Percentiles rank a stretch among this genome's conserved stretches.
phyloP scores from a whole-genome alignment of 768 basidiomycete genomes.

The Sarcomyxa edulis region DNA sequence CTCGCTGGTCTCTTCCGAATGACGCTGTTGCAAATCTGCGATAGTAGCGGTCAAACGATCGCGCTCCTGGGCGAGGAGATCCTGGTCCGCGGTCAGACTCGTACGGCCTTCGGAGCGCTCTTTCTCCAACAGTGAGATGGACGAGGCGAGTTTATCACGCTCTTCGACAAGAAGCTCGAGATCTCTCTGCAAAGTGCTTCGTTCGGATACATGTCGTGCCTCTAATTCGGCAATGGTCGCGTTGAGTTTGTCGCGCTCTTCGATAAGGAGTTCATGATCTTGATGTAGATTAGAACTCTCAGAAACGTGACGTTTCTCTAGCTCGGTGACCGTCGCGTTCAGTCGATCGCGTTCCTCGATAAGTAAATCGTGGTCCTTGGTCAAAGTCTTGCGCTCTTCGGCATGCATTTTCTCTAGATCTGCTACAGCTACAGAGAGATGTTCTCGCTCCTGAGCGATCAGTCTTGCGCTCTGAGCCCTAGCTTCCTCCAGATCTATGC shows the following conservation, averaged over 20 bases:
- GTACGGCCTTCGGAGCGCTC: conserved; percentile 46
- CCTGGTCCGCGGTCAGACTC: conserved; percentile 33
- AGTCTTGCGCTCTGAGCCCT: conserved; percentile 28
- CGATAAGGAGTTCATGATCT: conserved; percentile 36
- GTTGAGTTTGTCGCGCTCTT: conserved; percentile 43
- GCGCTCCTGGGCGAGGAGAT: conserved; percentile 39
- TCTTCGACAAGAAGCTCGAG: conserved; percentile 49
- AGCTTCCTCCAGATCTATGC: conserved; percentile 29
- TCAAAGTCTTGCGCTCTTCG: conserved; percentile 40
- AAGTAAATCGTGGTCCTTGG: conserved; percentile 44
- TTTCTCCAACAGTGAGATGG: conserved; percentile 43
- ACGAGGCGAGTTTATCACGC: conserved; percentile 42
- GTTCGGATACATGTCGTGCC: conserved; percentile 41
- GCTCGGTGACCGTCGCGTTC: conserved; percentile 36
- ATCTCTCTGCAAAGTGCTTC: conserved; percentile 40
- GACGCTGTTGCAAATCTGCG: conserved; percentile 42
- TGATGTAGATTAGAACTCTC: conserved; percentile 42
- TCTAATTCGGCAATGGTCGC: conserved; percentile 43
- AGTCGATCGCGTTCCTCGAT: conserved; percentile 55
- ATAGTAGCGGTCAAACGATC: conserved; percentile 36
- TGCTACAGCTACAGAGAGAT: conserved; percentile 36
- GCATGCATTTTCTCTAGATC: conserved; percentile 45
- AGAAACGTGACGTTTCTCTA: conserved; percentile 41
- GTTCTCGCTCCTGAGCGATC: conserved; percentile 40
- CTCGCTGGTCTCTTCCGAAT: conserved; percentile 41